Conservation (phyloP, 1,284 basidiomycete genomes). For the Agroathelia rolfsii region DNA sequence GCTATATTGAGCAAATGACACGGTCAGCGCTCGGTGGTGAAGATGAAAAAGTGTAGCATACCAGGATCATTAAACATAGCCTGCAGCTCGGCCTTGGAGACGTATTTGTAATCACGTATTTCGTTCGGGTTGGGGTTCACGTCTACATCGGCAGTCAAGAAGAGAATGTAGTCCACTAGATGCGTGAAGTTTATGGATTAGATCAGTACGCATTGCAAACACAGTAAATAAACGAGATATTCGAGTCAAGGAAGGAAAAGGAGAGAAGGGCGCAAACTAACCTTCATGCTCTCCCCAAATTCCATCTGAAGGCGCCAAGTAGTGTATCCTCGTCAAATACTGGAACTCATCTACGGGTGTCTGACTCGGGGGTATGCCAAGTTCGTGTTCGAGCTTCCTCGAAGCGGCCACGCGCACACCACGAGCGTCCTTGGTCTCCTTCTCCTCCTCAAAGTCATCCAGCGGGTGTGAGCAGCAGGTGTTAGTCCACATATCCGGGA, state of each 20-base stretch:
- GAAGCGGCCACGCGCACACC: slow-evolving; percentile 87
- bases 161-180: slow-evolving; percentile 98
- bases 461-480: slow-evolving; percentile 98
- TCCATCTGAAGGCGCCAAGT: slow-evolving; percentile 88
- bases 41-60: slow-evolving; percentile 24
- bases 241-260: too few relatives aligned
- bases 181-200: too few relatives aligned
- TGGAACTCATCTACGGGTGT: slow-evolving; percentile 83
- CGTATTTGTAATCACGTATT: slow-evolving; percentile 87
- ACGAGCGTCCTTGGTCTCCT: slow-evolving; percentile 70
- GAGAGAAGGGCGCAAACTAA: slow-evolving; percentile 26
- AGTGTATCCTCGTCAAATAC: slow-evolving; percentile 95
- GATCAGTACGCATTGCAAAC: slow-evolving; percentile 7
- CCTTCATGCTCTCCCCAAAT: slow-evolving; percentile 99
- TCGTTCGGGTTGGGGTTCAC: slow-evolving; percentile 85
- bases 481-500: slow-evolving; percentile 99
- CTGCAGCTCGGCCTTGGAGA: slow-evolving; percentile 82
- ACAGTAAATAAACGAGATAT: too few relatives aligned
- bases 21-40: slow-evolving; percentile 8
- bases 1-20: slow-evolving; percentile 33
- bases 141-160: slow-evolving; percentile 85
- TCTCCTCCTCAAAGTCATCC: slow-evolving; percentile 80
- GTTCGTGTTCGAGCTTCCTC: slow-evolving; percentile 93
- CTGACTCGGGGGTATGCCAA: slow-evolving; percentile 80
- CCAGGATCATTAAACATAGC: slow-evolving; percentile 82